A percentile compares a stretch with the other conserved stretches of the same genome.
These are phyloP conservation scores for Escallonia herrerae DNA, from an alignment of 129 eudicot species.

Conservation along the genomic window DNA sequence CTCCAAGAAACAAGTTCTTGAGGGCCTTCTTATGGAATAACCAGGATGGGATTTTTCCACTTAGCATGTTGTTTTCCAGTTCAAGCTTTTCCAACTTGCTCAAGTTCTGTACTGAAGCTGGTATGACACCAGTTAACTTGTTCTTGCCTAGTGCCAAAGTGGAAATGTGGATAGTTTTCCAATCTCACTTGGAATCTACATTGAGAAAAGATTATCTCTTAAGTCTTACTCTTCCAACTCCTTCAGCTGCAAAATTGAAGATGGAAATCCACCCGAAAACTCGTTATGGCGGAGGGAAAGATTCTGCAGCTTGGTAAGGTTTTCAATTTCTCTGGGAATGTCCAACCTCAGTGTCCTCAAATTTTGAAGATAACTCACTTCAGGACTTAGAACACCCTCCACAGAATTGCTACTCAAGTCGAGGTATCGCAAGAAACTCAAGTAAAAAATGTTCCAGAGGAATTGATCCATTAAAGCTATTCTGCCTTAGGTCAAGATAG, in stretches of 20 bases:
- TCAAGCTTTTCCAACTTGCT: constrained; percentile 28
- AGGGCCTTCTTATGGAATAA: constrained; percentile 29
- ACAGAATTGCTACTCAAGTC: too few species aligned
- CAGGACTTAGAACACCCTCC: too few species aligned
- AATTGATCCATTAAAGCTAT: too few species aligned
- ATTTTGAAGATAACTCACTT: too few species aligned
- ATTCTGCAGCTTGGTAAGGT: too few species aligned
- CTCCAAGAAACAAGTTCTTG: constrained; percentile 37
- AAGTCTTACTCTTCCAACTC: constrained; percentile 32
- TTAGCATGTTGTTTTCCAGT: constrained; percentile 37
- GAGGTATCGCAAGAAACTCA: too few species aligned
- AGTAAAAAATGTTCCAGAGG: too few species aligned
- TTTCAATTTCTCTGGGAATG: too few species aligned
- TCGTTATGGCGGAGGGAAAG: constrained; percentile 31
- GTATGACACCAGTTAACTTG: constrained; percentile 34
- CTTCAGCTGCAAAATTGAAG: constrained; percentile 25
- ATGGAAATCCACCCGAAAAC: constrained; percentile 37
- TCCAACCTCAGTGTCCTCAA: too few species aligned
- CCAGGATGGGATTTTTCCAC: constrained; percentile 52
- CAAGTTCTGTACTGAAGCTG: constrained; percentile 29
- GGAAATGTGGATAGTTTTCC: constrained; percentile 27
- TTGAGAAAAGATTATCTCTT: constrained; percentile 24
- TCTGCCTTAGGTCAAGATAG: too few species aligned
- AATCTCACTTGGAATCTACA: constrained; percentile 33
- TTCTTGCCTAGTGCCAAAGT: constrained; percentile 42